Evolutionary conservation across 495 filamentous ascomycete genomes (phyloP).

Genomic region (Penicillium psychrofluorescens): DNA sequence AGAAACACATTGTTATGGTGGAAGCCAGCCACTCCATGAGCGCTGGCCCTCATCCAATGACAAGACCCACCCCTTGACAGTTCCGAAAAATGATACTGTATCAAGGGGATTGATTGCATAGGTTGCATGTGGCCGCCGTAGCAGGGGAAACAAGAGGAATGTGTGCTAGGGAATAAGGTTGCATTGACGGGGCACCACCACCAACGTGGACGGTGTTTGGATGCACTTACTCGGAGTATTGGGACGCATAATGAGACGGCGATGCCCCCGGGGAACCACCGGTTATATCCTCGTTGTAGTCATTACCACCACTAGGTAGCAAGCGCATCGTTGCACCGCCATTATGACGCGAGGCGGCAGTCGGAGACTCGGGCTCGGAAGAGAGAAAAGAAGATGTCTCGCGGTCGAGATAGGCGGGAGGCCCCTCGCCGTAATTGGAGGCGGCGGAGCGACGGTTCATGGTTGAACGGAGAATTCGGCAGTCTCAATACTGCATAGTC

Average conservation of each 20-base stretch:
- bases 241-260: conserved; percentile 10
- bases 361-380: conserved; percentile 22
- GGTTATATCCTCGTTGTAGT: conserved; percentile 16
- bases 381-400: conserved; percentile 23
- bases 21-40: background rate
- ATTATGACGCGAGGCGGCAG: conserved; percentile 16
- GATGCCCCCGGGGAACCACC: conserved; percentile 3
- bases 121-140: conserved; percentile 4
- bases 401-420: conserved; percentile 33
- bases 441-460: conserved; percentile 29
- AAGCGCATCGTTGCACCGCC: conserved; percentile 52
- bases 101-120: background rate
- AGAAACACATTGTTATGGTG: no score
- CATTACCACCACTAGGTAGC: conserved; percentile 46
- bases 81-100: background rate
- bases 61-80: conserved; percentile 1
- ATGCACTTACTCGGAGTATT: conserved; percentile 31
- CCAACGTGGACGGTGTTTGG: conserved; percentile 4
- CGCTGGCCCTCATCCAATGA: conserved; percentile 2
- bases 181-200: background rate
- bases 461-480: conserved; percentile 12
- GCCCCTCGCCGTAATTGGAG: conserved; percentile 31
- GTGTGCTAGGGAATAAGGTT: conserved; percentile 8
- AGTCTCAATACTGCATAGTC: conserved; percentile 23
- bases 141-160: conserved; percentile 16